Conservation (phyloP, 2,329 filamentous ascomycete species). For the Colletotrichum sojae region DNA sequence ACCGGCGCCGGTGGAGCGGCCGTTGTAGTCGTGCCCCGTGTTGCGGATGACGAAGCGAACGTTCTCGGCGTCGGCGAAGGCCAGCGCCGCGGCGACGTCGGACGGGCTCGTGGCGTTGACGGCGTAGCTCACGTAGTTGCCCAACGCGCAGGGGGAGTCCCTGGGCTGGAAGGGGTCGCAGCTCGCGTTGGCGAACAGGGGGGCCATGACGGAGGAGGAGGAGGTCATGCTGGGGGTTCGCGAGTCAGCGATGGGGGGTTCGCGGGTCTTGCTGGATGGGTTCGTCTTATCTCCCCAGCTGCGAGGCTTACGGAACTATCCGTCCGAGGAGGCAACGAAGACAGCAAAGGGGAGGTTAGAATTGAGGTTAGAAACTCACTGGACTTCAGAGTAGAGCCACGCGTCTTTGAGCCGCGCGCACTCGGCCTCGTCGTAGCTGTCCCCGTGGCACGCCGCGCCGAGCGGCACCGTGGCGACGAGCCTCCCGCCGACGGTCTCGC, state of each 20-base stretch:
- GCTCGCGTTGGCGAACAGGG: slow-evolving; percentile 48
- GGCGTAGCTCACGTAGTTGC: slow-evolving; percentile 50
- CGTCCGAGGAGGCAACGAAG: background rate
- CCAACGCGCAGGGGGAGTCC: slow-evolving; percentile 53
- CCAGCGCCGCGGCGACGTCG: slow-evolving; percentile 51
- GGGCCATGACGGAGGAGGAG: slow-evolving; percentile 46
- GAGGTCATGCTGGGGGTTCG: slow-evolving; percentile 27
- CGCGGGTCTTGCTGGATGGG: no score
- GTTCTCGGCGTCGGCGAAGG: slow-evolving; percentile 55
- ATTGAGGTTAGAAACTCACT: slow-evolving; percentile 11
- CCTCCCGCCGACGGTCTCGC: slow-evolving; percentile 33
- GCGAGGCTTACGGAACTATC: background rate
- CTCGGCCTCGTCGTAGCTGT: slow-evolving; percentile 29
- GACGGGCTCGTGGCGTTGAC: slow-evolving; percentile 45
- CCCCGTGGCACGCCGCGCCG: slow-evolving; percentile 32
- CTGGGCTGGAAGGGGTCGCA: slow-evolving; percentile 49
- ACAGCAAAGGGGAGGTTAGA: background rate
- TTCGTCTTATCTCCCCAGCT: no score
- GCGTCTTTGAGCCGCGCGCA: slow-evolving; percentile 33
- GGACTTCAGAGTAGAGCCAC: slow-evolving; percentile 37
- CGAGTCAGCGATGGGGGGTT: slow-evolving; percentile 10
- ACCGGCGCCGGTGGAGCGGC: slow-evolving; percentile 67
- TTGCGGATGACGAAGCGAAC: slow-evolving; percentile 55
- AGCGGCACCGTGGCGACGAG: slow-evolving; percentile 33
- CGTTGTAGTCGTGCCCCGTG: slow-evolving; percentile 54